phyloP scores from a whole-genome alignment of 1,284 basidiomycete genomes.

The Ceratobasidium papillatum region DNA sequence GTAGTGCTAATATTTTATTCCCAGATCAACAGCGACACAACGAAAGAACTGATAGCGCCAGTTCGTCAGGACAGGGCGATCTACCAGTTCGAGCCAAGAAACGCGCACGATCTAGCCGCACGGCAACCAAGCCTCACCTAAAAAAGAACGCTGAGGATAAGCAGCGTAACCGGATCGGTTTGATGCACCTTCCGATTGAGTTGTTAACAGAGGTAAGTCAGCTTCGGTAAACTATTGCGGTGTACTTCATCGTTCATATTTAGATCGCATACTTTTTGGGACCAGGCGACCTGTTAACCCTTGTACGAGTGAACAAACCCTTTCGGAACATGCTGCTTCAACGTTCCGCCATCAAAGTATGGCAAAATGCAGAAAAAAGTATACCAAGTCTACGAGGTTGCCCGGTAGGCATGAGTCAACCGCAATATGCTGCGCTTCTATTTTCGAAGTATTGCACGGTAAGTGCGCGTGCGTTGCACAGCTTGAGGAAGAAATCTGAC shows the following conservation, averaged over 20 bases:
- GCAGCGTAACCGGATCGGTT: background rate
- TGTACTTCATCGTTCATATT: background rate
- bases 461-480: background rate
- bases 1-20: background rate
- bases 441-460: slow-evolving; percentile 14
- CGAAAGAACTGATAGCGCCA: background rate
- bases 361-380: background rate
- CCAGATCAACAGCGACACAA: background rate
- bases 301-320: background rate
- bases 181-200: background rate
- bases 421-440: slow-evolving; percentile 11
- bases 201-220: background rate
- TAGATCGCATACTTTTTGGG: background rate
- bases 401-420: background rate
- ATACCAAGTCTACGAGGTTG: background rate
- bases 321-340: slow-evolving; percentile 9
- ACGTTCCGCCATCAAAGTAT: background rate
- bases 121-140: background rate
- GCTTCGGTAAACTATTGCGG: background rate
- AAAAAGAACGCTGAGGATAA: background rate
- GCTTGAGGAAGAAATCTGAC: background rate
- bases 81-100: too few species aligned
- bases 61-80: background rate
- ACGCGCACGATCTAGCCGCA: background rate
- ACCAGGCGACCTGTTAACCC: slow-evolving; percentile 11